A percentile compares a stretch with the other conserved stretches of the same genome.
phyloP scores from a whole-genome alignment of 225 moss, liverwort and hornwort genomes.

The Antitrichia curtipendula region DNA sequence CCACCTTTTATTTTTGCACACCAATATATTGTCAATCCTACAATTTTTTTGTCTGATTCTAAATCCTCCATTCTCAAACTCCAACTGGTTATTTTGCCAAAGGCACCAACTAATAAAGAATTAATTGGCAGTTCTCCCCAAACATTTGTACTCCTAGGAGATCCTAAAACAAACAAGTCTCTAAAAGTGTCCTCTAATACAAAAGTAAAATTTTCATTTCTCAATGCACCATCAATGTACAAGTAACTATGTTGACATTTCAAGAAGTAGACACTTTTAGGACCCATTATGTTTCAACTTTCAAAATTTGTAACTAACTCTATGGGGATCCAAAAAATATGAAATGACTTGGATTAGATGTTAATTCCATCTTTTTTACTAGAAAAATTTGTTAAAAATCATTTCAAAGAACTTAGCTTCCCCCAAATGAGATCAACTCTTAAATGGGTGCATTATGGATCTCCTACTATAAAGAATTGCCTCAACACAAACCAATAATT shows the following conservation, averaged over 20 bases:
- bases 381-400: too few relatives aligned
- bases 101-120: too few relatives aligned
- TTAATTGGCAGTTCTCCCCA: too few relatives aligned
- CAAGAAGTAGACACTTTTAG: not conserved
- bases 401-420: not conserved
- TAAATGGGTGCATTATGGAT: not conserved
- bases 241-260: not conserved
- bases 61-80: too few relatives aligned
- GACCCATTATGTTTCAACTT: not conserved
- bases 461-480: not conserved
- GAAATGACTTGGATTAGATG: accelerated
- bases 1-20: not conserved
- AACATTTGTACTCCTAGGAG: not conserved
- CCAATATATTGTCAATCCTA: accelerated
- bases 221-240: not conserved
- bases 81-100: too few relatives aligned
- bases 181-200: not conserved
- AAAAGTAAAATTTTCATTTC: not conserved
- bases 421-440: not conserved
- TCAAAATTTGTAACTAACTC: not conserved
- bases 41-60: too few relatives aligned
- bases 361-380: too few relatives aligned
- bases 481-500: not conserved
- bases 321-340: not conserved
- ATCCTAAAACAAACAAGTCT: not conserved